Evolutionary conservation across 2,329 filamentous ascomycete genomes (phyloP).

Genomic region (Colletotrichum lupini): DNA sequence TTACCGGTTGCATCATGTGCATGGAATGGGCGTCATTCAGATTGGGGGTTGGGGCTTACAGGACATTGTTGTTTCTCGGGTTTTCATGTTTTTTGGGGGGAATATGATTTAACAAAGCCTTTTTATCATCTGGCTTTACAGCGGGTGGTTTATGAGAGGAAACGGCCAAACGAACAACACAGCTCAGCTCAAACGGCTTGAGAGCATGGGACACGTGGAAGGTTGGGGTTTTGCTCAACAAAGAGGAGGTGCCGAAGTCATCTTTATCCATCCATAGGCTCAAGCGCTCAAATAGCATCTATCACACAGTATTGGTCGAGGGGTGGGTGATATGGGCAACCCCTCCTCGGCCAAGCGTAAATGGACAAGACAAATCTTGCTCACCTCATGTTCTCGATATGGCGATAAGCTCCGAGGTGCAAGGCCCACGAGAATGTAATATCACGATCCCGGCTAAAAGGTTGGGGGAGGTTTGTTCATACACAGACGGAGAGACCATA

Average conservation of each 20-base stretch:
- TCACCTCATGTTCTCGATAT: neutral
- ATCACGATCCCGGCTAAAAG: no score
- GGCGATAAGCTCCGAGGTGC: neutral
- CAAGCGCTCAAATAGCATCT: constrained; percentile 11
- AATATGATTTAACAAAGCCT: constrained; percentile 2
- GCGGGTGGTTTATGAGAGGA: neutral
- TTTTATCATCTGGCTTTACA: neutral
- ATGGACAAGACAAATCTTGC: neutral
- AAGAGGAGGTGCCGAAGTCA: neutral
- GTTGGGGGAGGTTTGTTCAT: no score
- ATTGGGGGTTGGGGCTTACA: neutral
- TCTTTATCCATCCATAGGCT: neutral
- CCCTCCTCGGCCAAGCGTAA: neutral
- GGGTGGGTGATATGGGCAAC: neutral
- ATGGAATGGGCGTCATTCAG: constrained; percentile 32
- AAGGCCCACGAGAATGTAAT: no score
- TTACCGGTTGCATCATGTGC: constrained; percentile 31
- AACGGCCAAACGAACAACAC: neutral
- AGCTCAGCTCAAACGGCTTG: neutral
- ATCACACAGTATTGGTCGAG: constrained; percentile 12
- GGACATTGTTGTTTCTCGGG: constrained; percentile 7
- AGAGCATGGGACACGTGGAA: neutral
- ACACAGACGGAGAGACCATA: no score
- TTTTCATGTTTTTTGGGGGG: neutral
- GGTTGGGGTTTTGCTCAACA: neutral